phyloP scores from a whole-genome alignment of 2,329 filamentous ascomycete species.

The Chrysosporium queenslandicum region DNA sequence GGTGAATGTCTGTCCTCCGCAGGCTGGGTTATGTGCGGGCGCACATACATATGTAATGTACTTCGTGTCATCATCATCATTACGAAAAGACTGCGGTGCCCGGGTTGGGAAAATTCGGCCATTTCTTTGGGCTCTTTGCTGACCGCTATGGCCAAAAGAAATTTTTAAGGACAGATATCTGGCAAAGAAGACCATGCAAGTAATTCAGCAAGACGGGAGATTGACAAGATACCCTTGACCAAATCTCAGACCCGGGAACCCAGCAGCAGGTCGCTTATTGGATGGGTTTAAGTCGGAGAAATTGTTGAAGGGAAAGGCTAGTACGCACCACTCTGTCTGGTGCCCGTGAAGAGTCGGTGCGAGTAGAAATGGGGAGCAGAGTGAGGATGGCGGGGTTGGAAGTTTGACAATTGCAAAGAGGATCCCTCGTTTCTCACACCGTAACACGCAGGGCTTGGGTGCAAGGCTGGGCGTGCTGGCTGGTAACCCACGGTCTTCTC shows the following conservation, averaged over 20 bases:
- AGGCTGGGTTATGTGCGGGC: too few relatives aligned
- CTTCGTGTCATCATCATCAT: neutral
- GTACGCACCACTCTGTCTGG: neutral
- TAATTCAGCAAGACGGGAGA: conserved; percentile 3
- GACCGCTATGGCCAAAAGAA: neutral
- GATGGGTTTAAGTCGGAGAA: conserved; percentile 9
- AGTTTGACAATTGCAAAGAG: neutral
- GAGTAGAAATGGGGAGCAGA: neutral
- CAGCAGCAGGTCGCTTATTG: neutral
- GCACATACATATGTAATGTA: neutral
- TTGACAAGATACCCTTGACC: conserved; percentile 6
- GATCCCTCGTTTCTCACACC: neutral
- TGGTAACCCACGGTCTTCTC: neutral
- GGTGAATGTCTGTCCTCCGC: neutral
- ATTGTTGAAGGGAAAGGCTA: neutral
- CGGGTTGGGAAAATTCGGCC: neutral
- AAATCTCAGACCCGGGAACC: neutral
- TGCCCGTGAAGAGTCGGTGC: neutral
- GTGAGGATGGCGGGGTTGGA: neutral
- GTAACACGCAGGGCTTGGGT: neutral
- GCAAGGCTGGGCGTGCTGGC: neutral
- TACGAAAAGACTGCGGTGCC: neutral
- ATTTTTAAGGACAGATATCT: neutral
- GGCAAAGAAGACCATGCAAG: neutral
- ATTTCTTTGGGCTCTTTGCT: neutral